A percentile compares a stretch with the other conserved stretches of the same genome.
Conservation (phyloP, 1,284 basidiomycete species). For the Cutaneotrichosporon sp. region DNA sequence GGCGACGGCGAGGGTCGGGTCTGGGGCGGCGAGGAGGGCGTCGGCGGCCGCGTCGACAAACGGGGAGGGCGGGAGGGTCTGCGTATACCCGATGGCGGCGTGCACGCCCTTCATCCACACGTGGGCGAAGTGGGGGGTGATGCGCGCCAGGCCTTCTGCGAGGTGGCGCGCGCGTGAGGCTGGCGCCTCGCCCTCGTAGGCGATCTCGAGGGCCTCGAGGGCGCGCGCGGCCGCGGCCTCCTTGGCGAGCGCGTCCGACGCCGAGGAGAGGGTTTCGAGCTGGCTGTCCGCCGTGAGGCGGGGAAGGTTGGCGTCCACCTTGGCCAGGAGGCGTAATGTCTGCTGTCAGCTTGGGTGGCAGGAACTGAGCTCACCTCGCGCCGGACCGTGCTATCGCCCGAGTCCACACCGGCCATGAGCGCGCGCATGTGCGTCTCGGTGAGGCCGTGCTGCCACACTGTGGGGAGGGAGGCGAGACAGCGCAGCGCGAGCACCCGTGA, state of each 20-base stretch:
- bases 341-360: constrained; percentile 24
- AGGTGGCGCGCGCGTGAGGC: constrained; percentile 9
- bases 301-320: constrained; percentile 24
- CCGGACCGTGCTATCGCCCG: constrained; percentile 38
- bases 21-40: background rate
- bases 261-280: constrained; percentile 8
- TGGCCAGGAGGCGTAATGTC: constrained; percentile 37
- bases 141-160: constrained; percentile 12
- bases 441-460: constrained; percentile 35
- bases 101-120: constrained; percentile 34
- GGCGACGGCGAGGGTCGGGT: constrained; percentile 23
- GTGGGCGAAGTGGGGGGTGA: constrained; percentile 10
- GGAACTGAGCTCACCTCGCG: constrained; percentile 38
- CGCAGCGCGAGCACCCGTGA: constrained; percentile 40
- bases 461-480: constrained; percentile 36
- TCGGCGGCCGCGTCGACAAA: constrained; percentile 8
- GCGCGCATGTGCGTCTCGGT: constrained; percentile 40
- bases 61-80: background rate
- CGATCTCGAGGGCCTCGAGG: constrained; percentile 33
- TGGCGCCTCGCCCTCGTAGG: constrained; percentile 3
- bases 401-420: constrained; percentile 47
- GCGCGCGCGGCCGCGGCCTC: constrained; percentile 34
- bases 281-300: constrained; percentile 16
- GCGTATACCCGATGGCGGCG: constrained; percentile 10
- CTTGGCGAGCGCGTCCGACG: constrained; percentile 3